Base-by-base conservation (phyloP, 2,329 filamentous ascomycete species). In the Colletotrichum karsti region DNA sequence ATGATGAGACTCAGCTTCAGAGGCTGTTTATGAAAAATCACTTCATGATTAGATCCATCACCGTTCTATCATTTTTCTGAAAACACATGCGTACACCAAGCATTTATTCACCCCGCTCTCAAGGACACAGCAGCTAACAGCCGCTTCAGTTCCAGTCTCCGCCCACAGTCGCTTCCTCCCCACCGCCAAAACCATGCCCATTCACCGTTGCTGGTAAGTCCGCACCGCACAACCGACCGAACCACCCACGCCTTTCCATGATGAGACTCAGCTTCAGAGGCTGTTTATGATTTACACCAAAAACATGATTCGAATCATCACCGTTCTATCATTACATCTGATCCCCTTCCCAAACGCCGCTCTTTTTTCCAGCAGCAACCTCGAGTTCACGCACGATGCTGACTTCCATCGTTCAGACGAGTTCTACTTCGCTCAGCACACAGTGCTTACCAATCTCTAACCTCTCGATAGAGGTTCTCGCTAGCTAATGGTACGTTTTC, bases 1-100 rank as follows among this genome's bases (percentile, higher is more conserved):
- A 26, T 59, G 80, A 83, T 82, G 80, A 82, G 74, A 75, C 48
- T 57, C 63, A 66, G 74, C 73, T 74, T 79, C 80, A 82, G 81
- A 83, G 81, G 81, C 81, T 83, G 81, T 83, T 83, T 83, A 83
- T 83, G 81, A 83, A 50, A 6, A 50, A 6, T 50, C 71, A 66
- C 46, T n/a, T 41, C 15, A 72, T 81, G 78, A 81, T 81, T 81
- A 74, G 71, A 78, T 77, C 72, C 56, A 73, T 77, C 73, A 79
- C 77, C 75, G 74, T 72, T 73, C 69, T 73, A 74, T 77, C 75
- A 48, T 37, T 20, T 71, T 60, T 53, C 67, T 70, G 67, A 71
- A 28, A 12, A 7, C 9, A 2, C 48, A 9, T n/a, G 10, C 24
- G 9, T n/a, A 10, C 1, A 4, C 26, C 44, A 50, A 2, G 10